Percentiles rank a stretch among this genome's conserved stretches.
These are phyloP conservation scores for Inga leiocalycina DNA, from an alignment of 306 rosid genomes.

Conservation along the genomic window DNA sequence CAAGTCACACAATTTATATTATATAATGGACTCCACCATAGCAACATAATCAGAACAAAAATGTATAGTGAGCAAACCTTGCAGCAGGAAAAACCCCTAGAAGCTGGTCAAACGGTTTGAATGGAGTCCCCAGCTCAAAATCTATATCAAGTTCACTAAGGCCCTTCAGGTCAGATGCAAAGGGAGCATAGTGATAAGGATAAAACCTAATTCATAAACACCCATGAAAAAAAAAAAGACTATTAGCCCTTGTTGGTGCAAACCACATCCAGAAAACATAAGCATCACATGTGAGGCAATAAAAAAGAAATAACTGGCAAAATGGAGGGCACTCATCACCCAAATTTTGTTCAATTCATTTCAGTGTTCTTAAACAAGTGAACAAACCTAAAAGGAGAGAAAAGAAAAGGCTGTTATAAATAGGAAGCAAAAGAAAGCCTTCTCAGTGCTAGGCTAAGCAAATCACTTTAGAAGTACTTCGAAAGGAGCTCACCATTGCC, in stretches of 20 bases:
- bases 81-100: conserved; percentile 99
- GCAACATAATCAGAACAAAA: background rate
- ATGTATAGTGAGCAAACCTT: conserved; percentile 51
- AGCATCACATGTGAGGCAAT: conserved; percentile 7
- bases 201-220: conserved; percentile 73
- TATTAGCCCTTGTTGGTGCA: background rate
- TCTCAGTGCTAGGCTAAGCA: conserved; percentile 16
- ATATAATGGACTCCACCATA: background rate
- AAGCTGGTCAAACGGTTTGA: conserved; percentile 97
- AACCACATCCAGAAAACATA: background rate
- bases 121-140: conserved; percentile 78
- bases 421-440: conserved; percentile 16
- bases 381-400: background rate
- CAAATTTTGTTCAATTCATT: background rate
- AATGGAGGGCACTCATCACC: background rate
- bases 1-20: conserved; percentile 22
- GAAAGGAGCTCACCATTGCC: conserved; percentile 82
- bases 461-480: background rate
- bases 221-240: background rate
- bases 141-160: conserved; percentile 69
- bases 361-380: background rate
- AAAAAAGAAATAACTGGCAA: background rate
- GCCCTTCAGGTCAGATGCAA: conserved; percentile 93
- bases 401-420: background rate
- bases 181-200: conserved; percentile 99